Conservation (phyloP, 345 rosid species). For the Arabis alpina region DNA sequence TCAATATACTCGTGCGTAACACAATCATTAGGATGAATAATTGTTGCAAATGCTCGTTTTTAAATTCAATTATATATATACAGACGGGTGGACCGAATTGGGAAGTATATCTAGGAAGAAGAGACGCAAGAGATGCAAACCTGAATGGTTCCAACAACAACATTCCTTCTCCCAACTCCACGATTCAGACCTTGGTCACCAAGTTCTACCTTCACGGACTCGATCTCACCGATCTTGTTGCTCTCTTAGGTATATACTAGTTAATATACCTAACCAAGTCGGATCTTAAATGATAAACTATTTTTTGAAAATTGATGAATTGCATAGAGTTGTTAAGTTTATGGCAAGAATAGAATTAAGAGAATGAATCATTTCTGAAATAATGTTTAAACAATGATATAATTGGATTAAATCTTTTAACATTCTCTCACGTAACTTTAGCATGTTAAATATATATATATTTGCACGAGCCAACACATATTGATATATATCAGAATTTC, state of each 20-base stretch:
- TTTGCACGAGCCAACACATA: conserved; percentile 12
- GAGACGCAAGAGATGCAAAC: conserved; percentile 73
- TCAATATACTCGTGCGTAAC: background rate
- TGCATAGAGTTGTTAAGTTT: background rate
- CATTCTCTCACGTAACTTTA: too few relatives aligned
- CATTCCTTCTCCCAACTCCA: conserved; percentile 75
- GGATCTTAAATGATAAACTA: background rate
- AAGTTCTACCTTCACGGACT: conserved; percentile 75
- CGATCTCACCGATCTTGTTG: conserved; percentile 66
- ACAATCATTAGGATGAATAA: background rate
- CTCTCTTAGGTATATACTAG: conserved; percentile 65
- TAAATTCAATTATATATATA: background rate
- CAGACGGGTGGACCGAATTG: conserved; percentile 82
- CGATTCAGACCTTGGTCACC: conserved; percentile 59
- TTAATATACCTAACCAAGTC: background rate
- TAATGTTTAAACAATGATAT: too few relatives aligned
- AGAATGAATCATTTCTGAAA: too few relatives aligned
- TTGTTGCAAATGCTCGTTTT: background rate
- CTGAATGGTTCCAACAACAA: conserved; percentile 57
- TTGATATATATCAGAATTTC: background rate
- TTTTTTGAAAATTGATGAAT: background rate
- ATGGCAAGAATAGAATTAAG: too few relatives aligned
- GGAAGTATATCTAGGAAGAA: conserved; percentile 79
- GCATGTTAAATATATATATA: too few relatives aligned
- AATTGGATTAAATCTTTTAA: too few relatives aligned